These are phyloP conservation scores for Cutaneotrichosporon arboriforme DNA, from an alignment of 1,284 basidiomycete species.

Conservation along the genomic window DNA sequence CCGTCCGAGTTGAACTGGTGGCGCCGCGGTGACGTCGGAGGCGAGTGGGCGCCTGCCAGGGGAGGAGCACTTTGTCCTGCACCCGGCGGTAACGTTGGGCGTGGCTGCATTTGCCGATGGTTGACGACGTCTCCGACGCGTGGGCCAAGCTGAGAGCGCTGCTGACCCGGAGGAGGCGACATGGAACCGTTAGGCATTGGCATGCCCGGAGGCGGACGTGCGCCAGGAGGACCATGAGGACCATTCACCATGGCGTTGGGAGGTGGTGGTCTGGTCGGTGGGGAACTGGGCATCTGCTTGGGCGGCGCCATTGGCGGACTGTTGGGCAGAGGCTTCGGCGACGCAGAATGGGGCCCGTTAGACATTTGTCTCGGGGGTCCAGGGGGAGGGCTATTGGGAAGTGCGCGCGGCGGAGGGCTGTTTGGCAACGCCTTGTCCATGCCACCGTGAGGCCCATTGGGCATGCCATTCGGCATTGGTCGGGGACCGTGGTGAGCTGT, in stretches of 20 bases:
- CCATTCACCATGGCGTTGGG: not conserved
- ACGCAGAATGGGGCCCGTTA: not conserved
- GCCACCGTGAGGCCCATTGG: not conserved
- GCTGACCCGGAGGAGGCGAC: not conserved
- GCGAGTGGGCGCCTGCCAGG: slow-evolving; percentile 3
- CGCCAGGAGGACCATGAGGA: not conserved
- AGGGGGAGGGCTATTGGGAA: not conserved
- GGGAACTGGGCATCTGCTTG: not conserved
- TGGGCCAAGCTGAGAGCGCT: not conserved
- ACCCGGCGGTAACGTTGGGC: not conserved
- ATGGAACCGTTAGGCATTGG: not conserved
- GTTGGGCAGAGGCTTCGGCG: not conserved
- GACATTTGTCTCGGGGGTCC: not conserved
- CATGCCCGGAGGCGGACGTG: not conserved
- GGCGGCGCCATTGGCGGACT: not conserved
- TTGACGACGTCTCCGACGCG: too few relatives aligned
- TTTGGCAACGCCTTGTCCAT: not conserved
- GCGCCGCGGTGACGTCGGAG: slow-evolving; percentile 4
- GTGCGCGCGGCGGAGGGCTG: not conserved
- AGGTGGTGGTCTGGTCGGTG: not conserved
- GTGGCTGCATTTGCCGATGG: too few relatives aligned
- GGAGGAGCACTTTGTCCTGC: slow-evolving; percentile 1
- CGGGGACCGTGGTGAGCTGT: not conserved
- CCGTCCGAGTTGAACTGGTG: not conserved
- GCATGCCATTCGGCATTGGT: not conserved